Evolutionary conservation across 306 rosid genomes (phyloP).

Genomic region (Lablab purpureus): DNA sequence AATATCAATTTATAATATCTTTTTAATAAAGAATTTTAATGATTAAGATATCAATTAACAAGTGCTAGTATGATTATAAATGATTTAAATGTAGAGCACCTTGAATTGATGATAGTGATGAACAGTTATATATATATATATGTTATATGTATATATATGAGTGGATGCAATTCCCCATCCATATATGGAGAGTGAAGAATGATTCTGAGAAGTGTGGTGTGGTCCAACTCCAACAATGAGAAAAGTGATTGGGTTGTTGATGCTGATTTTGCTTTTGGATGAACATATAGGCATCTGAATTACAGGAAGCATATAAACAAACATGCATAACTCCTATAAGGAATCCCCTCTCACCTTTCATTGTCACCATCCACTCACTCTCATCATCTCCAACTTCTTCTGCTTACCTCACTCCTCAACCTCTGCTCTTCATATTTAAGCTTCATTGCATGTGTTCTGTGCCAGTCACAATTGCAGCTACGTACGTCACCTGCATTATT

Average conservation of each 20-base stretch:
- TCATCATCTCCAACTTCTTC: neutral
- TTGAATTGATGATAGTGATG: too few species aligned
- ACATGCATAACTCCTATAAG: conserved; percentile 1
- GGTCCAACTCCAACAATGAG: conserved; percentile 44
- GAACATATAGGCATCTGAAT: conserved; percentile 18
- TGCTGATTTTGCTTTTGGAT: conserved; percentile 37
- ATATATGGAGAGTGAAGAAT: neutral
- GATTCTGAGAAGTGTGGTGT: conserved; percentile 35
- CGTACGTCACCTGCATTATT: neutral
- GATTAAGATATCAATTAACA: too few species aligned
- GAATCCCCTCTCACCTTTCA: conserved; percentile 11
- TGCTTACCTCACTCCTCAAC: conserved; percentile 11
- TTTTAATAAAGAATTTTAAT: too few species aligned
- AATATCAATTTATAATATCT: too few species aligned
- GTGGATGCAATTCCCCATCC: conserved; percentile 7
- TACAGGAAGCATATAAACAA: conserved; percentile 14
- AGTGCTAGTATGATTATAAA: too few species aligned
- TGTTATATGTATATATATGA: too few species aligned
- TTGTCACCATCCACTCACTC: conserved; percentile 45
- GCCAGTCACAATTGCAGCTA: neutral
- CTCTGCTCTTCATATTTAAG: neutral
- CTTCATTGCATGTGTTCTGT: neutral
- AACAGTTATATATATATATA: too few species aligned
- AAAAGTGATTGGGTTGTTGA: conserved; percentile 26
- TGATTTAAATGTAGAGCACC: too few species aligned